Evolutionary conservation across 768 basidiomycete species (phyloP), one percentile per base, ranked within the genome.

Genomic region (Lactarius deliciosus): DNA sequence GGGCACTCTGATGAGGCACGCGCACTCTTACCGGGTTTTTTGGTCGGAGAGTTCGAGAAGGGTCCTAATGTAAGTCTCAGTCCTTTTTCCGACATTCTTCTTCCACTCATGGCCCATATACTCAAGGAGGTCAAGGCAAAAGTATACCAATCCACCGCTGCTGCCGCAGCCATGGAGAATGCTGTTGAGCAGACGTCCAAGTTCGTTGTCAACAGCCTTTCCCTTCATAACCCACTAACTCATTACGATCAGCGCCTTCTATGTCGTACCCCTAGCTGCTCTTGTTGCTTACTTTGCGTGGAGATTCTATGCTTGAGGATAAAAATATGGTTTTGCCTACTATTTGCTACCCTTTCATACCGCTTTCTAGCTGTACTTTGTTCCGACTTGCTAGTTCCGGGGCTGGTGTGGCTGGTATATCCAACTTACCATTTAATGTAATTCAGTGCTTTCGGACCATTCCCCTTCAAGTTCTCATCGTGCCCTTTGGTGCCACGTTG

Each of bases 1-100:
- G 97, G 97, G 36, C 97, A 98, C 84, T 98, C 96, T 0, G 96
- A 98, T 72, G 97, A 99, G 79, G 97, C 97, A 30, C 88, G 97
- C 91, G 77, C 90, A 93, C 7, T 96, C 94, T 64, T 97, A 89
- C 13, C 92, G 88, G 68, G 90, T 90, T 60, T 96, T 80, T 76
- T 96, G 93, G 22, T 95, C 93, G 2, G 96, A 96, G 75, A 86
- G 76, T 75, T 88, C 83, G 50, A 88, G 77, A 72, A 84, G 82
- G 16, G 86, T 81, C 28, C 50, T 34, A 67, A 85, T 83, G 69
- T 71, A 60, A 30, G 53, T 53, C 13, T 16, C 41, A 32, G n/a
- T 34, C 10, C 2, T 7, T 28, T 30, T 34, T 53, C 54, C 10
- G 20, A 34, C 15, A 28, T 38, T 25, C 5, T 54, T n/a, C 16